Conservation (phyloP, 192 early-diverging fungal genomes). For the Anaeromyces robustus region DNA sequence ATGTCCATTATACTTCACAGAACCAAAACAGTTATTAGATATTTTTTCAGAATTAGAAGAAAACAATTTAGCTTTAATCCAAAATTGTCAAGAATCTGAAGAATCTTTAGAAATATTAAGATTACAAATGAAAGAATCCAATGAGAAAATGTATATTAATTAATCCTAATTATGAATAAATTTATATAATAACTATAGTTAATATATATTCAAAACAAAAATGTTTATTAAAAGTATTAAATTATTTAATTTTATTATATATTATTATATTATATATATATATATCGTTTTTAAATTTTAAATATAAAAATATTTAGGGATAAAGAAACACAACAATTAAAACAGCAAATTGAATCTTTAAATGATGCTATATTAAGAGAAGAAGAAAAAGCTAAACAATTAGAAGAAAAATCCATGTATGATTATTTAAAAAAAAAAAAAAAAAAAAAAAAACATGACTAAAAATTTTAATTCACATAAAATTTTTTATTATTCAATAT, state of each 20-base stretch:
- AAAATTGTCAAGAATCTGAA: slow-evolving; percentile 45
- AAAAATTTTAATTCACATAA: too few relatives aligned
- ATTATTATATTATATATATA: too few relatives aligned
- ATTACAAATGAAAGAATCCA: slow-evolving; percentile 31
- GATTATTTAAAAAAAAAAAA: background rate
- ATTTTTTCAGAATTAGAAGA: slow-evolving; percentile 44
- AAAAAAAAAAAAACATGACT: too few relatives aligned
- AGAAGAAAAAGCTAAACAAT: slow-evolving; percentile 31
- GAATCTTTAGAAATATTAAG: slow-evolving; percentile 37
- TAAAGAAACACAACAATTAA: slow-evolving; percentile 28
- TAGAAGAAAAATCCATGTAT: slow-evolving; percentile 39
- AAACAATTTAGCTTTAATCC: slow-evolving; percentile 39
- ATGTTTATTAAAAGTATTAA: too few relatives aligned
- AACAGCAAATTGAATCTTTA: slow-evolving; percentile 36
- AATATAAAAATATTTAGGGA: slow-evolving; percentile 15
- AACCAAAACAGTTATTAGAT: slow-evolving; percentile 34
- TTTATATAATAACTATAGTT: too few relatives aligned
- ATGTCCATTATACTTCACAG: slow-evolving; percentile 25
- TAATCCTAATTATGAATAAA: too few relatives aligned
- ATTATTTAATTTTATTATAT: too few relatives aligned
- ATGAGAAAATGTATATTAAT: slow-evolving; percentile 18
- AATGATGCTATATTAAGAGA: slow-evolving; percentile 31
- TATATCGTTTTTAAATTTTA: too few relatives aligned
- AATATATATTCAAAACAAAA: too few relatives aligned
- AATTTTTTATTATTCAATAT: too few relatives aligned